Percentiles rank a stretch among this genome's conserved stretches.
phyloP scores from a whole-genome alignment of 345 rosid genomes.

The Moricandia arvensis region DNA sequence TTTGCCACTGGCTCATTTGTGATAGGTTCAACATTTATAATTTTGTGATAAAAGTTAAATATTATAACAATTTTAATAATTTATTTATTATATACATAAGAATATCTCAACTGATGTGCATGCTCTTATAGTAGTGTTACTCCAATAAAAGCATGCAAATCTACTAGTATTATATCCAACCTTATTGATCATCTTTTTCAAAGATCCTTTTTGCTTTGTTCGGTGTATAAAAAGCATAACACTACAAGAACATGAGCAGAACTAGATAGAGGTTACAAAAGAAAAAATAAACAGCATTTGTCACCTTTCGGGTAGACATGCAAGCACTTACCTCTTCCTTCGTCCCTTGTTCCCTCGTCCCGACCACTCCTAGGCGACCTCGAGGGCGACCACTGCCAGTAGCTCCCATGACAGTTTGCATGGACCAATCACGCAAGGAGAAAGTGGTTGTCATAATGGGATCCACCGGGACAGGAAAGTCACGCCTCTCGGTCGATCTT shows the following conservation, averaged over 20 bases:
- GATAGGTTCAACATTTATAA: too few relatives aligned
- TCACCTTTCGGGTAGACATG: slow-evolving; percentile 19
- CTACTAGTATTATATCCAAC: not conserved
- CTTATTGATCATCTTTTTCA: not conserved
- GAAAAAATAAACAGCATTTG: not conserved
- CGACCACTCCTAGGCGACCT: not conserved
- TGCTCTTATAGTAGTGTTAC: not conserved
- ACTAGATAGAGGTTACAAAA: not conserved
- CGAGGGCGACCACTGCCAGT: not conserved
- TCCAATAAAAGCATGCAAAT: not conserved
- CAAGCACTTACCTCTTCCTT: slow-evolving; percentile 17
- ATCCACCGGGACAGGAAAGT: slow-evolving; percentile 82
- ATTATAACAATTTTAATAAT: too few relatives aligned
- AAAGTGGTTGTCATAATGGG: slow-evolving; percentile 74
- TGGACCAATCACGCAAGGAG: slow-evolving; percentile 35
- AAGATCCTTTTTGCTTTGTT: not conserved
- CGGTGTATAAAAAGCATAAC: not conserved
- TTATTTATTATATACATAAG: too few relatives aligned
- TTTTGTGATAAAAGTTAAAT: too few relatives aligned
- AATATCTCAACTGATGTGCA: too few relatives aligned
- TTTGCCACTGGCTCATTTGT: too few relatives aligned
- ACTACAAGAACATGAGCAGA: not conserved
- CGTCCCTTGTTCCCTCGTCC: slow-evolving; percentile 15
- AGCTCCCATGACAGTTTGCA: slow-evolving; percentile 27
- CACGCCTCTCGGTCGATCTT: slow-evolving; percentile 74